Conservation (phyloP, 257 asterid species). For the Asclepias syriaca region DNA sequence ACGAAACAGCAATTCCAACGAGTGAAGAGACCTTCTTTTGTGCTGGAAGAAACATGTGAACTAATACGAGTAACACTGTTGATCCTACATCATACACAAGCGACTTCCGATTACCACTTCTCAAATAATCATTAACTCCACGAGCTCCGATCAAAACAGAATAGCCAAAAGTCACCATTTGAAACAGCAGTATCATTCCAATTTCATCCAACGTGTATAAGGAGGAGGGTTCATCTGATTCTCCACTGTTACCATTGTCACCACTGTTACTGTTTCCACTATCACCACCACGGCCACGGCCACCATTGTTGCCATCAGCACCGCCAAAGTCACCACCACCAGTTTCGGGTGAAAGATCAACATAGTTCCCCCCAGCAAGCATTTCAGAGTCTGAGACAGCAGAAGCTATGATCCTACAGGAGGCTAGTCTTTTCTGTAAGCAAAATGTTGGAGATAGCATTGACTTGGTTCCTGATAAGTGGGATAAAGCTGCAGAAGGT, state of each 20-base stretch:
- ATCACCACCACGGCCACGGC: conserved; percentile 16
- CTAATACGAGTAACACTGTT: conserved; percentile 42
- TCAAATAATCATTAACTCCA: conserved; percentile 73
- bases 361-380: conserved; percentile 53
- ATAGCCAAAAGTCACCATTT: conserved; percentile 72
- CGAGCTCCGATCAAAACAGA: conserved; percentile 77
- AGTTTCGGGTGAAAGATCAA: conserved; percentile 53
- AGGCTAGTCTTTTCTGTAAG: conserved; percentile 21
- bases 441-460: conserved; percentile 18
- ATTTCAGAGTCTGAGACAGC: conserved; percentile 50
- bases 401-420: conserved; percentile 32
- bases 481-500: conserved; percentile 17
- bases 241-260: conserved; percentile 13
- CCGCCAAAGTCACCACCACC: conserved; percentile 45
- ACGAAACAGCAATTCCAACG: conserved; percentile 61
- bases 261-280: conserved; percentile 3
- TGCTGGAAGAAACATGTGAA: conserved; percentile 59
- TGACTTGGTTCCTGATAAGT: conserved; percentile 26
- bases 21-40: conserved; percentile 68
- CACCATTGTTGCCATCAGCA: conserved; percentile 3
- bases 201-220: conserved; percentile 14
- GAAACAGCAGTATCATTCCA: conserved; percentile 87
- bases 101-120: conserved; percentile 81
- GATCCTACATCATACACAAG: conserved; percentile 66
- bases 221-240: conserved; percentile 3